Conservation (phyloP, 352 stramenopile species). For the Phytopythium aichiense region DNA sequence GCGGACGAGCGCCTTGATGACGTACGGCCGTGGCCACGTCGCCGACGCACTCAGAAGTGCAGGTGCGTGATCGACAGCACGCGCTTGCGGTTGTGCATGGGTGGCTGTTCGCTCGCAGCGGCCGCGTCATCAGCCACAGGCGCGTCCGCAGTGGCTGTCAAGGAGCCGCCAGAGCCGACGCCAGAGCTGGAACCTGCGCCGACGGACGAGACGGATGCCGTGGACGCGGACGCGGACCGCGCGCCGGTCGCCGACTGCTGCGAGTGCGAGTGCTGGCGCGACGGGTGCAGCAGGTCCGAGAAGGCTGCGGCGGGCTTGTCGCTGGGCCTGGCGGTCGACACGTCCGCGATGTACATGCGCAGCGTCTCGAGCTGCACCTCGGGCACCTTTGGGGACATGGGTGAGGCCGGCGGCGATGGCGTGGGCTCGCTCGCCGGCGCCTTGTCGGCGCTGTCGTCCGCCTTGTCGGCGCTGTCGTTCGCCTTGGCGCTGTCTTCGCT, state of each 20-base stretch:
- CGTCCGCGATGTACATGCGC: constrained; percentile 56
- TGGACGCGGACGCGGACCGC: constrained; percentile 7
- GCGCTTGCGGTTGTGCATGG: constrained; percentile 17
- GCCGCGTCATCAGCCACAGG: constrained; percentile 4
- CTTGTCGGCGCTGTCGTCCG: not conserved
- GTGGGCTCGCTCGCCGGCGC: not conserved
- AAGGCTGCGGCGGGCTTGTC: constrained; percentile 19
- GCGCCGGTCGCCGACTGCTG: constrained; percentile 6
- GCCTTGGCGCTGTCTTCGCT: constrained; percentile 8
- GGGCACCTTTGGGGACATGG: constrained; percentile 2
- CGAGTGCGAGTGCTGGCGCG: constrained; percentile 7
- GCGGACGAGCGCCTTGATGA: not conserved
- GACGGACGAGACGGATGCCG: not conserved
- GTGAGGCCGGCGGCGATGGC: constrained; percentile 1
- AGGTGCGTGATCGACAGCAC: constrained; percentile 23
- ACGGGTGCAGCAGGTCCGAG: constrained; percentile 33
- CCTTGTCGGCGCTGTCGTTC: not conserved
- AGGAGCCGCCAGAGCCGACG: not conserved
- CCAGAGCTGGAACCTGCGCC: not conserved
- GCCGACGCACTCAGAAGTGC: constrained; percentile 13
- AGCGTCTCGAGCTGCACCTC: constrained; percentile 47
- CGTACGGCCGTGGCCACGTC: not conserved
- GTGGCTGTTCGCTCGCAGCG: constrained; percentile 4
- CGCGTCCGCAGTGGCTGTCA: not conserved
- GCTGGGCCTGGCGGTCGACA: constrained; percentile 16